phyloP scores from a whole-genome alignment of 1,139 yeast species.

The Sugiyamaella castrensis region DNA sequence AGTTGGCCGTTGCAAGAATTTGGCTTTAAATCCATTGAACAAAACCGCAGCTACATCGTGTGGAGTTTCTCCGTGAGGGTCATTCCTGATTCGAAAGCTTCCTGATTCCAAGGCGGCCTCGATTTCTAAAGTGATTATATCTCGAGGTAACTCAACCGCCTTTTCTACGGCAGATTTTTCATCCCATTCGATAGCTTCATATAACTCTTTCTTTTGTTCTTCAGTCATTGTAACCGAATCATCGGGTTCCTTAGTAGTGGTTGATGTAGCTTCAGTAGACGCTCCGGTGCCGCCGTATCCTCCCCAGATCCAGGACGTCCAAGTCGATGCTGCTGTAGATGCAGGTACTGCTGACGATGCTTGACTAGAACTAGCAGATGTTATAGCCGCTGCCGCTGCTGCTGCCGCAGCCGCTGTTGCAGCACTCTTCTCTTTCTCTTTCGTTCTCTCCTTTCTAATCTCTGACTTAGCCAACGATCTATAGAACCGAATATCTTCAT shows the following conservation, averaged over 20 bases:
- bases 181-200: constrained; percentile 91
- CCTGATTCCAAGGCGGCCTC: constrained; percentile 72
- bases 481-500: constrained; percentile 81
- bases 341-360: constrained; percentile 9
- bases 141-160: constrained; percentile 67
- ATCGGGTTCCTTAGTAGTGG: constrained; percentile 29
- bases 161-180: constrained; percentile 56
- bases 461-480: constrained; percentile 74
- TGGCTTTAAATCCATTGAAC: constrained; percentile 79
- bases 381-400: constrained; percentile 19
- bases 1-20: constrained; percentile 72
- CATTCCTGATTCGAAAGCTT: constrained; percentile 58
- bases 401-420: constrained; percentile 11
- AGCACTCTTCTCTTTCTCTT: constrained; percentile 18
- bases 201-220: constrained; percentile 61
- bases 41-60: constrained; percentile 66
- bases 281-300: constrained; percentile 21
- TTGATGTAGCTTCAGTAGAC: constrained; percentile 21
- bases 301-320: constrained; percentile 42
- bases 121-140: constrained; percentile 64
- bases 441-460: constrained; percentile 53
- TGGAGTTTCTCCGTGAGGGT: constrained; percentile 33
- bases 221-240: constrained; percentile 41
- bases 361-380: constrained; percentile 6
- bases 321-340: constrained; percentile 27